These are phyloP conservation scores for Clathrospora elynae DNA, from an alignment of 2,329 filamentous ascomycete genomes.

Conservation along the genomic window DNA sequence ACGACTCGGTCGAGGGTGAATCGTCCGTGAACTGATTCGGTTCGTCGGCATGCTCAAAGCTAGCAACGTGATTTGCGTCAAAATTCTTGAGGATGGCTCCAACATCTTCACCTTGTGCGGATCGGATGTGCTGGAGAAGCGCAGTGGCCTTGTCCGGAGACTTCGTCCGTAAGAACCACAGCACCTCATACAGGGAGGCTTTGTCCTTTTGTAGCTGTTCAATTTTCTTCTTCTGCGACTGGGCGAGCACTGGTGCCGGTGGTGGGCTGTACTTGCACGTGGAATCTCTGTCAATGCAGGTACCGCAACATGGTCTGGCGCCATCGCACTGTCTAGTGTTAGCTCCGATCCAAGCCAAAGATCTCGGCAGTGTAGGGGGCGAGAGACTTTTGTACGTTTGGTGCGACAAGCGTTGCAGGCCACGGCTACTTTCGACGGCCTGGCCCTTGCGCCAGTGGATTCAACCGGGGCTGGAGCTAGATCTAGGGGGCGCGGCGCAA, in stretches of 20 bases:
- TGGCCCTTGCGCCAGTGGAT: neutral
- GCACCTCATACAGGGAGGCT: slow-evolving; percentile 16
- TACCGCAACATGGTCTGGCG: slow-evolving; percentile 9
- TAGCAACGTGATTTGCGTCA: neutral
- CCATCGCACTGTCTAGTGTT: slow-evolving; percentile 13
- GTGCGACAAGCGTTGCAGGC: slow-evolving; percentile 12
- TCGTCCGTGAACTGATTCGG: neutral
- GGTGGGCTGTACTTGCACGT: slow-evolving; percentile 8
- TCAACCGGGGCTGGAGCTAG: neutral
- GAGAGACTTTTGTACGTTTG: slow-evolving; percentile 13
- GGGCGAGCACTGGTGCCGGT: slow-evolving; percentile 7
- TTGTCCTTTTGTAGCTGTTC: slow-evolving; percentile 13
- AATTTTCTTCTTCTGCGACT: slow-evolving; percentile 15
- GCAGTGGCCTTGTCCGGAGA: slow-evolving; percentile 16
- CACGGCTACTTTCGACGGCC: slow-evolving; percentile 5
- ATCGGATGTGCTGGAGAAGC: slow-evolving; percentile 14
- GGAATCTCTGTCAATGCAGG: slow-evolving; percentile 6
- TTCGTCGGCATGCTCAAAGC: neutral
- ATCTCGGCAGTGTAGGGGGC: too few relatives aligned
- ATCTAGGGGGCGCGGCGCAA: slow-evolving; percentile 9
- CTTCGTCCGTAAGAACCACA: slow-evolving; percentile 24
- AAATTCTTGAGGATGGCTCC: slow-evolving; percentile 11
- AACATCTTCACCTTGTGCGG: slow-evolving; percentile 9
- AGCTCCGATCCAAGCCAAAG: neutral
- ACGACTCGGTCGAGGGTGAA: neutral